Evolutionary conservation across 352 stramenopile genomes (phyloP).

Genomic region (Globisporangium nodosum): DNA sequence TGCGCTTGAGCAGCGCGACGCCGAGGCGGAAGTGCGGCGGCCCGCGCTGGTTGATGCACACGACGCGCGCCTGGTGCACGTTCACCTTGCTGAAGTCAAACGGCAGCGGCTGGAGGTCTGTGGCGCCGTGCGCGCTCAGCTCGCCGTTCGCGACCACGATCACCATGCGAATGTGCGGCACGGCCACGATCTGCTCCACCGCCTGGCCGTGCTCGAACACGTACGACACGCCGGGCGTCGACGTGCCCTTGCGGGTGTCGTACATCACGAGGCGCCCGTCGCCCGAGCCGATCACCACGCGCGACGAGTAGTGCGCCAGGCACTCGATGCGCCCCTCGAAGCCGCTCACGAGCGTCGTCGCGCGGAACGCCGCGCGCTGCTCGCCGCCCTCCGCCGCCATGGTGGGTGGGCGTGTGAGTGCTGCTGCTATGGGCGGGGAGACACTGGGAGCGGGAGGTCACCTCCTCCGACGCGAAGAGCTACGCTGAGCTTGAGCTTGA

Average conservation of each 20-base stretch:
- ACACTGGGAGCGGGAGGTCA: too few species aligned
- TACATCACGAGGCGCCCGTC: constrained; percentile 84
- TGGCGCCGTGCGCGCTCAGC: constrained; percentile 66
- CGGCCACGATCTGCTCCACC: constrained; percentile 76
- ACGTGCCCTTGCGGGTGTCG: constrained; percentile 80
- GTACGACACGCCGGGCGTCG: constrained; percentile 47
- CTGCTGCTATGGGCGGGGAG: too few species aligned
- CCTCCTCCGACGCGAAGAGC: too few species aligned
- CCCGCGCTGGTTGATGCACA: constrained; percentile 81
- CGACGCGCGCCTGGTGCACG: constrained; percentile 52
- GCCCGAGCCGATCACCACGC: constrained; percentile 73
- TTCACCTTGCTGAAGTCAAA: constrained; percentile 85
- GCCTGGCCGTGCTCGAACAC: constrained; percentile 66
- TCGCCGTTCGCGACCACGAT: constrained; percentile 76
- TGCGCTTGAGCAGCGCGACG: constrained; percentile 55
- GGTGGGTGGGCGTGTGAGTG: too few species aligned
- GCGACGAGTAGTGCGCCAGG: constrained; percentile 84
- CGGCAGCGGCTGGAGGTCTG: constrained; percentile 65
- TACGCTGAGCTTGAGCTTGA: too few species aligned
- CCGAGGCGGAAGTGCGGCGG: constrained; percentile 80
- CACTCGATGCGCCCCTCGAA: constrained; percentile 84
- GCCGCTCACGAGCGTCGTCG: constrained; percentile 58
- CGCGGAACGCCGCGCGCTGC: constrained; percentile 71
- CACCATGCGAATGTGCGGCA: constrained; percentile 86
- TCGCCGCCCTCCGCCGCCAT: constrained; percentile 19